Evolutionary conservation across 257 asterid species (phyloP), one percentile per base, ranked within the genome.

Genomic region (Nicotiana obtusifolia): DNA sequence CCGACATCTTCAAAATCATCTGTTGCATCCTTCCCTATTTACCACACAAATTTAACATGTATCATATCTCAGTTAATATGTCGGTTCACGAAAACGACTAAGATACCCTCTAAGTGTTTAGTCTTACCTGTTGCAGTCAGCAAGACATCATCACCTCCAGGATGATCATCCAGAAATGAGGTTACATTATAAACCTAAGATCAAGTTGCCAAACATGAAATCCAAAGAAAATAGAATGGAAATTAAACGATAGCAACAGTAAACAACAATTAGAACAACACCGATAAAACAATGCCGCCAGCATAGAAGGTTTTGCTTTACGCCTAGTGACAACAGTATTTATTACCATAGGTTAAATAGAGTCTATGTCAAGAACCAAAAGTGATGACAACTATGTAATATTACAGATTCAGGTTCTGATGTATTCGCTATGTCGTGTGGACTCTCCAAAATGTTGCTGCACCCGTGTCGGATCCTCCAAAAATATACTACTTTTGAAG

Each of bases 61-160:
- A 66, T 66, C 20, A 69, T 44, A 73, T 54, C 24, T 49, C 52
- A 65, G 71, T 30, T 11, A 3, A 5, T 68, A 16, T 26, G 16
- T 24, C 28, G 26, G 75, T 44, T 69, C 13, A 80, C 0, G 13
- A 49, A 13, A 64, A 35, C 7, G 2, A 65, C 31, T 10, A 8
- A 49, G 22, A 44, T 35, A 69, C 59, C 56, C 52, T 41, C 49
- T 41, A n/a, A 68, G 47, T 26, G 24, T 59, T 37, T 31, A 62
- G 47, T 54, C 66, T 81, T 85, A 90, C 97, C 95, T 7, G 96
- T 77, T 81, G 87, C 83, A 17, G 83, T 77, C 31, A 90, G 54
- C 75, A 93, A 53, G 80, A 88, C 90, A 16, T 91, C 94, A 71
- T 91, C 96, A 4, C 97, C 97, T 9, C 97, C 97, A 0, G 96